phyloP scores from a whole-genome alignment of 805 yeast genomes.

The Suhomyces faveliae region DNA sequence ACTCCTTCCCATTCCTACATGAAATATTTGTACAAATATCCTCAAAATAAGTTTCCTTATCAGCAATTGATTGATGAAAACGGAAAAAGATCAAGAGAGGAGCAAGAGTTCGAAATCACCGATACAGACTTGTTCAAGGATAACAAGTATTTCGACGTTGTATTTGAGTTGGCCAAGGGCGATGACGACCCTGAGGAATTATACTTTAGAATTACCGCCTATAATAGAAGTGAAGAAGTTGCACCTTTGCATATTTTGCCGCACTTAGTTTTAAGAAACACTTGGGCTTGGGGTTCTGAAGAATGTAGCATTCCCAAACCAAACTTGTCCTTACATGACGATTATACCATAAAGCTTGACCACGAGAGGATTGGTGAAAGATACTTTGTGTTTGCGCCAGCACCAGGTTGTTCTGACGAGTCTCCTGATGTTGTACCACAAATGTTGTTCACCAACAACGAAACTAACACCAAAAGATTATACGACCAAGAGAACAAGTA shows the following conservation, averaged over 20 bases:
- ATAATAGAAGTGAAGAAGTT: constrained; percentile 74
- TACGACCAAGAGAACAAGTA: constrained; percentile 62
- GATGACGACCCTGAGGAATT: constrained; percentile 78
- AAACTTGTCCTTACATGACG: constrained; percentile 38
- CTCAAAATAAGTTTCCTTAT: constrained; percentile 84
- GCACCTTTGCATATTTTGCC: constrained; percentile 91
- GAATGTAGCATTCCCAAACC: constrained; percentile 51
- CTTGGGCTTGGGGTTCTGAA: constrained; percentile 87
- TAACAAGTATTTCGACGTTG: constrained; percentile 80
- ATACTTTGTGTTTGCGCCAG: constrained; percentile 69
- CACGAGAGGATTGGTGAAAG: constrained; percentile 71
- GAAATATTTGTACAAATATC: constrained; percentile 89
- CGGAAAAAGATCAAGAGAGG: constrained; percentile 60
- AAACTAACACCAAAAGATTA: constrained; percentile 69
- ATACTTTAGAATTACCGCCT: constrained; percentile 81
- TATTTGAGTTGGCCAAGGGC: constrained; percentile 86
- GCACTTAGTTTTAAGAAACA: constrained; percentile 79
- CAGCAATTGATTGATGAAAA: constrained; percentile 68
- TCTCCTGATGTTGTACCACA: constrained; percentile 70
- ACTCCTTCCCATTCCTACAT: constrained; percentile 91
- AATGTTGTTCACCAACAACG: constrained; percentile 84
- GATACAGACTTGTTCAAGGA: constrained; percentile 77
- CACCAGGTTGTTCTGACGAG: constrained; percentile 62
- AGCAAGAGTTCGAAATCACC: constrained; percentile 76
- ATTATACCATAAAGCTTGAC: constrained; percentile 53